Evolutionary conservation across 2,329 filamentous ascomycete species (phyloP).

Genomic region (Fusarium sp.): DNA sequence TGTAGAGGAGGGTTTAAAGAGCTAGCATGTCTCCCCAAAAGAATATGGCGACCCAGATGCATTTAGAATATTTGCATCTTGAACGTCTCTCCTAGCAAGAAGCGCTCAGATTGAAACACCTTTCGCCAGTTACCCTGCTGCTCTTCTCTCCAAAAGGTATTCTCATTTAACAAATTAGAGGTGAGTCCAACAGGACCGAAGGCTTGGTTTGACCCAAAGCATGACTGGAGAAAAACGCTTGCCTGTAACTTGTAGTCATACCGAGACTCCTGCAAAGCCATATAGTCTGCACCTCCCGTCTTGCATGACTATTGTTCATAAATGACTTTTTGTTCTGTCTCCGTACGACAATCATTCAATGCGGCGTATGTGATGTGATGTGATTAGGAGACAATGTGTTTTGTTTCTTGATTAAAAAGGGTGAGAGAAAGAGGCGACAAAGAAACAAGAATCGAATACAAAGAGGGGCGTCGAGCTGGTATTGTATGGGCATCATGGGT

Average conservation of each 20-base stretch:
- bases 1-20: slow-evolving; percentile 12
- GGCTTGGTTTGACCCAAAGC: slow-evolving; percentile 21
- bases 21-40: slow-evolving; percentile 43
- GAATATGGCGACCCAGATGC: slow-evolving; percentile 51
- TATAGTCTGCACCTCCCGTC: slow-evolving; percentile 53
- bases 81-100: slow-evolving; percentile 33
- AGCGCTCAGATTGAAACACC: slow-evolving; percentile 32
- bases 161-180: slow-evolving; percentile 34
- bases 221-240: slow-evolving; percentile 28
- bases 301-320: slow-evolving; percentile 55
- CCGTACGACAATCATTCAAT: slow-evolving; percentile 52
- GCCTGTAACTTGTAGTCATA: slow-evolving; percentile 33
- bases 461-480: slow-evolving; percentile 69
- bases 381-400: slow-evolving; percentile 53
- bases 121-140: slow-evolving; percentile 39
- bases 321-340: slow-evolving; percentile 53
- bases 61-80: slow-evolving; percentile 42
- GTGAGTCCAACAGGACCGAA: slow-evolving; percentile 19
- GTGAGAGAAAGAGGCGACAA: slow-evolving; percentile 55
- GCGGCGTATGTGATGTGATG: slow-evolving; percentile 52
- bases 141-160: slow-evolving; percentile 41
- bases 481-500: slow-evolving; percentile 71
- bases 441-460: slow-evolving; percentile 61
- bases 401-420: slow-evolving; percentile 57
- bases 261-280: slow-evolving; percentile 41